Base-by-base conservation (phyloP, 176 grass and related monocot genomes). In the Phoenix roebelenii region DNA sequence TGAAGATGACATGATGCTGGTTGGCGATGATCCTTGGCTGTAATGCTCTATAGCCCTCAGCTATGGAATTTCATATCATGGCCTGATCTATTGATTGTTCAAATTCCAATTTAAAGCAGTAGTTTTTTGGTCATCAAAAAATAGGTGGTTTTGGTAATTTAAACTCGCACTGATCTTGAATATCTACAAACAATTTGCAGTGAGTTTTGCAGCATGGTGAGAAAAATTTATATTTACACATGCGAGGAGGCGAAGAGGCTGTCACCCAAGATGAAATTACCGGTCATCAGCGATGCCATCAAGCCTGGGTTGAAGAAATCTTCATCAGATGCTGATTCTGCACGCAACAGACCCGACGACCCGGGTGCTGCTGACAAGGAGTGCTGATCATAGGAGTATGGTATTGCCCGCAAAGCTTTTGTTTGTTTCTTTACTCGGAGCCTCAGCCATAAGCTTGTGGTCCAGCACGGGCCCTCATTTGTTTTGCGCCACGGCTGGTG, bases 21-120 rank as follows among this genome's bases (percentile, higher is more conserved):
- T 88, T 65, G 93, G 93, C 35, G 87, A 98, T n/a, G 87, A 98
- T 76, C 93, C 87, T 55, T 98, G 93, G 93, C 60, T 69, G 93
- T 98, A 98, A 78, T 78, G 63, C 64, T 30, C 35, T 54, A 52
- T 49, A 60, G 6, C 58, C 18, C 22, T 69, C 15, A 18, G 9
- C 35, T 44, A 12, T 44, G 35, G 35, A 7, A 44, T 44, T 44
- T 44, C 35, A 44, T 44, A 12, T 44, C 10, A 44, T 44, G 10
- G 35, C 35, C 14, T 44, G 35, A 44, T 44, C 35, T 14, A 14
- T 44, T 12, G 35, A 14, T 44, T 44, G 10, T 44, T 14, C 3
- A 44, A 44, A 12, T 12, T 3, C 35, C 35, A 44, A 44, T 12
- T 44, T 30, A 30, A 44, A 44, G 10, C 0, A 14, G 9, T 44